Percentiles rank a stretch among this genome's conserved stretches.
These are phyloP conservation scores for Boletellus ananas DNA, from an alignment of 768 basidiomycete genomes.

Conservation along the genomic window DNA sequence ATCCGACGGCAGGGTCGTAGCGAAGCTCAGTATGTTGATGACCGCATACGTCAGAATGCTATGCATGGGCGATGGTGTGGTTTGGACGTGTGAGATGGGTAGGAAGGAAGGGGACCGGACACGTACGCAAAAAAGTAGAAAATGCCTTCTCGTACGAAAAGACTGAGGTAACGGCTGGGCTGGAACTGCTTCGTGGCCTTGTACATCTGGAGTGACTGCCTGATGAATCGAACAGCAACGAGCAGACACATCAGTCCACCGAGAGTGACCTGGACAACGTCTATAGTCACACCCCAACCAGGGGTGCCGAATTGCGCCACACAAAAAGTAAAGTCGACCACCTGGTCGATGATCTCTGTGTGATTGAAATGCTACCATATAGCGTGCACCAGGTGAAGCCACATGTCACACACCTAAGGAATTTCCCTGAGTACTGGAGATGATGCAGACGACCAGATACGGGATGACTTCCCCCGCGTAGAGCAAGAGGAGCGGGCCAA, in stretches of 20 bases:
- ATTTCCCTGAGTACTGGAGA: too few species aligned
- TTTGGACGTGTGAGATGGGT: neutral
- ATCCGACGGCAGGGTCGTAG: neutral
- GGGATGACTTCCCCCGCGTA: neutral
- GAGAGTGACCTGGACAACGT: neutral
- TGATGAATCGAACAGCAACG: neutral
- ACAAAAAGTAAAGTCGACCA: neutral
- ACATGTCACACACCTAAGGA: neutral
- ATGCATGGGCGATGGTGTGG: neutral
- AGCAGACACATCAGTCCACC: neutral
- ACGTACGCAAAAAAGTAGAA: conserved; percentile 1
- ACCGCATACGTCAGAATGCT: neutral
- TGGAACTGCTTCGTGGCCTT: neutral
- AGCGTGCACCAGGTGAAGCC: neutral
- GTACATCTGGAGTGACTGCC: neutral
- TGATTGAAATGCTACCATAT: neutral
- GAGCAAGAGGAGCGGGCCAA: neutral
- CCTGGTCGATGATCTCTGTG: neutral
- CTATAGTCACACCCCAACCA: neutral
- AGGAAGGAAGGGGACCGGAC: too few species aligned
- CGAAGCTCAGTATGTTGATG: neutral
- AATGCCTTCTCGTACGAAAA: neutral
- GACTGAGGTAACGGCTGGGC: neutral
- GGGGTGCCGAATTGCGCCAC: neutral
- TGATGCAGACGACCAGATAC: neutral